Evolutionary conservation across 2,329 filamentous ascomycete genomes (phyloP).

Genomic region (Albifimbria verrucaria): DNA sequence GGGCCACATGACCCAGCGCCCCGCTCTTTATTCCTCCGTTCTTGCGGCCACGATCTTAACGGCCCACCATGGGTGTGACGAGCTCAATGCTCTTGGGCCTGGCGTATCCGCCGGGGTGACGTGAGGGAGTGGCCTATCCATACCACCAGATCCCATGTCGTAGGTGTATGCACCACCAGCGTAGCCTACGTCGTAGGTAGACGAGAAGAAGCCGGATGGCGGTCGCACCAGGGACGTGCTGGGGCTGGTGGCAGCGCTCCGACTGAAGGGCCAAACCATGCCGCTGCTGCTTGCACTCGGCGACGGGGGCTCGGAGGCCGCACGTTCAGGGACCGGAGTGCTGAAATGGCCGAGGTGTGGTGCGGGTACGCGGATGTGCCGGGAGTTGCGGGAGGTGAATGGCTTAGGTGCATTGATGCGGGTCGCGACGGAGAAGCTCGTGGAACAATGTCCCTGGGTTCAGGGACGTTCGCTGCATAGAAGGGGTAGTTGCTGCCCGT

Average conservation of each 20-base stretch:
- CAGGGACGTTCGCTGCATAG: slow-evolving; percentile 43
- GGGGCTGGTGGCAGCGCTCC: slow-evolving; percentile 49
- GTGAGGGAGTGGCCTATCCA: slow-evolving; percentile 56
- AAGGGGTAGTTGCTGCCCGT: slow-evolving; percentile 38
- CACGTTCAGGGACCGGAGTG: slow-evolving; percentile 52
- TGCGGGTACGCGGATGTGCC: slow-evolving; percentile 26
- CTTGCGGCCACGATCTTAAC: slow-evolving; percentile 24
- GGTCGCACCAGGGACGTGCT: slow-evolving; percentile 47
- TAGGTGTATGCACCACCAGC: slow-evolving; percentile 35
- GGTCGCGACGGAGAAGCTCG: slow-evolving; percentile 61
- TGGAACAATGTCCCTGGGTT: slow-evolving; percentile 61
- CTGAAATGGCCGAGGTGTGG: slow-evolving; percentile 51
- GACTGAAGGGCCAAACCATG: slow-evolving; percentile 52
- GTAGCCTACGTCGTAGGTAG: slow-evolving; percentile 49
- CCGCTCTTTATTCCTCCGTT: neutral
- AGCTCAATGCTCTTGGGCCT: slow-evolving; percentile 62
- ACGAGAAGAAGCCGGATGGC: slow-evolving; percentile 42
- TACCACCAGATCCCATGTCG: slow-evolving; percentile 27
- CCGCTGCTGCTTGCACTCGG: slow-evolving; percentile 38
- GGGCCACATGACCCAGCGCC: neutral
- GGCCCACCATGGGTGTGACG: slow-evolving; percentile 56
- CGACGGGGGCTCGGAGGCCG: slow-evolving; percentile 55
- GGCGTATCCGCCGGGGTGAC: slow-evolving; percentile 51
- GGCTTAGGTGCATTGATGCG: slow-evolving; percentile 48
- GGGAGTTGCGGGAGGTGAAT: slow-evolving; percentile 50